phyloP scores from a whole-genome alignment of 2,329 filamentous ascomycete genomes.

The Lachnellula hyalina region DNA sequence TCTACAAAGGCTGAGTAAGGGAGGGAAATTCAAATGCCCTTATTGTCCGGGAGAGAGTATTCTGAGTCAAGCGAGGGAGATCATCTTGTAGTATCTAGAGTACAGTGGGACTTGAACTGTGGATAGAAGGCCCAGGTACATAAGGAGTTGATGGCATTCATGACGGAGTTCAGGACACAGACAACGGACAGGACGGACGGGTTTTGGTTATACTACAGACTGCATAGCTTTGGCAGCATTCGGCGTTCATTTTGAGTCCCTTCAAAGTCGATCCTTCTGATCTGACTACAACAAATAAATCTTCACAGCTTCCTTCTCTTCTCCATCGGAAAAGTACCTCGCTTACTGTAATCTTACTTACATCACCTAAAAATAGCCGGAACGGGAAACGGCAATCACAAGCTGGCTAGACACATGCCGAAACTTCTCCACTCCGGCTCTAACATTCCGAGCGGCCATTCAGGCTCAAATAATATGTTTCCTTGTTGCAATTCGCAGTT shows the following conservation, averaged over 20 bases:
- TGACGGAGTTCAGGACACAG: background rate
- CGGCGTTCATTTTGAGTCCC: too few relatives aligned
- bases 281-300: background rate
- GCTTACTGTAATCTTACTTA: background rate
- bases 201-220: too few relatives aligned
- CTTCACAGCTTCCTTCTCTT: background rate
- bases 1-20: constrained; percentile 73
- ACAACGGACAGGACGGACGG: background rate
- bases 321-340: too few relatives aligned
- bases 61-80: constrained; percentile 59
- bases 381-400: background rate
- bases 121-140: background rate
- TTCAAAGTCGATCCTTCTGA: too few relatives aligned
- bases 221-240: too few relatives aligned
- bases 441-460: background rate
- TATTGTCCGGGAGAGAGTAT: constrained; percentile 87
- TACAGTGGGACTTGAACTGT: background rate
- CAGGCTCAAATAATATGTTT: background rate
- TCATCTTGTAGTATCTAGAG: constrained; percentile 23
- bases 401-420: background rate
- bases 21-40: constrained; percentile 83
- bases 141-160: background rate
- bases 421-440: too few relatives aligned
- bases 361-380: background rate
- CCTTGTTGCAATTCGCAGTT: constrained; percentile 18